A percentile compares a stretch with the other conserved stretches of the same genome.
Conservation (phyloP, 768 basidiomycete genomes). For the Mycena crocata region DNA sequence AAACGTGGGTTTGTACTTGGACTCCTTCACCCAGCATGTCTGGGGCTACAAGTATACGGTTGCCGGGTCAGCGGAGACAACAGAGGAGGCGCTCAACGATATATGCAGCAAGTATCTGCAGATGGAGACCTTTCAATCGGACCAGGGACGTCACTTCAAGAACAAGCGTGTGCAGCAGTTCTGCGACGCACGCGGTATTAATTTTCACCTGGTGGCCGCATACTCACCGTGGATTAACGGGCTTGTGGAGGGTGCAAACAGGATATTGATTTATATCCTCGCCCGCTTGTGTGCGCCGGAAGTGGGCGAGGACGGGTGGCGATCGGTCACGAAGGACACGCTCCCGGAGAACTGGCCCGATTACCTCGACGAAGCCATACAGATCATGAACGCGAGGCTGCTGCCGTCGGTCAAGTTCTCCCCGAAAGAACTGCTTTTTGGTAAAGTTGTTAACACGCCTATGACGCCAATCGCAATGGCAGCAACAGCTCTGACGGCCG, state of each 20-base stretch:
- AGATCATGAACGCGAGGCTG: conserved; percentile 35
- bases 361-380: conserved; percentile 34
- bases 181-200: conserved; percentile 24
- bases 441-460: conserved; percentile 43
- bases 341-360: conserved; percentile 38
- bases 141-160: conserved; percentile 41
- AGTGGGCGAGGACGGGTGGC: conserved; percentile 29
- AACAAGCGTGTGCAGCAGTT: conserved; percentile 27
- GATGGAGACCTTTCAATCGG: conserved; percentile 37
- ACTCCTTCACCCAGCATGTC: conserved; percentile 25
- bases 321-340: conserved; percentile 13
- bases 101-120: conserved; percentile 26
- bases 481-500: not conserved
- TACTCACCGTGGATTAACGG: conserved; percentile 47
- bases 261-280: conserved; percentile 34
- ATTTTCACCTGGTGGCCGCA: conserved; percentile 27
- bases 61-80: conserved; percentile 2
- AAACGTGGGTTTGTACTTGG: conserved; percentile 33
- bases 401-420: conserved; percentile 35
- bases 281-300: conserved; percentile 36
- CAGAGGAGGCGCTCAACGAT: conserved; percentile 21
- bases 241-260: conserved; percentile 40
- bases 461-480: conserved; percentile 20
- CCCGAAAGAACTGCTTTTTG: conserved; percentile 46
- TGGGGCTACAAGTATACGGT: conserved; percentile 39